Base-by-base conservation (phyloP, 78 protist species). In the slime mould (Dictyostelium discoideum) region DNA sequence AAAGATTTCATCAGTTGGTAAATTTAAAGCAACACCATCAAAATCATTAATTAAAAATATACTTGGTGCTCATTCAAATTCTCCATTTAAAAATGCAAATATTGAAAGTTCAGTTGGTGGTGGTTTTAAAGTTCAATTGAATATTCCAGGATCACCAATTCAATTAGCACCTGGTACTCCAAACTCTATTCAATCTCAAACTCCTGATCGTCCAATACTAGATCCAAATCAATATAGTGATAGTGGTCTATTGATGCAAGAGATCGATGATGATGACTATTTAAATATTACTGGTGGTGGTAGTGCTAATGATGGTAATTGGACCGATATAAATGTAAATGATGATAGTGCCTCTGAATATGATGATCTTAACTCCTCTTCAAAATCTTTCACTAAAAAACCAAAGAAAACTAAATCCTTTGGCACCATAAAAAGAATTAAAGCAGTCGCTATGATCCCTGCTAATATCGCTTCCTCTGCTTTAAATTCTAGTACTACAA, bases 211-310 rank as follows among this genome's bases (percentile, higher is more conserved):
- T 42, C 24, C 37, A 60, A 7, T 60, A 37, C 22, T 60, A 2
- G 87, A 84, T 84, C 87, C 87, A 63, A 84, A 84, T 22, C 87
- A 84, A 84, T 84, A 84, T 39, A 16, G 63, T 84, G 87, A 84
- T 20, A 84, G 42, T 84, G 87, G 87, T 39, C 29, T 84, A 84
- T 37, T 84, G 3, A 84, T 84, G 87, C 67, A 84, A 84, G 87
- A 84, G 63, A 60, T 84, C 10, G 77, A 84, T 84, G 87, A 84
- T 48, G 39, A 63, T 8, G 87, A 84, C 22, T 22, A 44, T n/a
- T 44, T 79, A 37, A 79, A 79, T 44, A 44, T 79, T 4, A 79
- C 63, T 44, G 84, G 63, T 44, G 48, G 48, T 76, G 84, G 67
- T 44, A 39, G 29, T 7, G 63, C 26, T n/a, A 50, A 79, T 11